Evolutionary conservation across 495 filamentous ascomycete species (phyloP), one percentile per base, ranked within the genome.

Genomic region (Penicillium robsamsonii): DNA sequence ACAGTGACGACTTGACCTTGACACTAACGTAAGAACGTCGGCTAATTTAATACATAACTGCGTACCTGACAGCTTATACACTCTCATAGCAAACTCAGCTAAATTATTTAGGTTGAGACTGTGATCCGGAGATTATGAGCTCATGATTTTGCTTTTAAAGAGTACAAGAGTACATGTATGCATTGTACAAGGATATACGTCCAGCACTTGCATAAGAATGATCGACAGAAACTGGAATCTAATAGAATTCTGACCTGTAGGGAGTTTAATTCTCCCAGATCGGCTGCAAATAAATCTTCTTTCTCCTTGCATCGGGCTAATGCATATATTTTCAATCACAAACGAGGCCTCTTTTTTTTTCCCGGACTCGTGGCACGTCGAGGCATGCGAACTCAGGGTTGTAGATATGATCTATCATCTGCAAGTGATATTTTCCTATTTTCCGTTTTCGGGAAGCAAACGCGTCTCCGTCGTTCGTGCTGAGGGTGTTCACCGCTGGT

Each of bases 91-190:
- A 52, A 52, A 52, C 37, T 43, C 25, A 43, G 31, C 38, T 31
- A 52, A 11, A 52, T 52, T 52, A 25, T 29, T 31, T 4, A 5
- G 9, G 46, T 49, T 7, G 12, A 49, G 18, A 49, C 20, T 33
- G 0, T 30, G 35, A 49, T 25, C 17, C 46, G 48, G 48, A 51
- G 35, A 51, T 38, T 40, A 73, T 50, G 24, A 46, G 24, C 43
- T 27, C 31, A 31, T 20, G 29, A 33, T 31, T 47, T 22, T 20
- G 17, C 25, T 47, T 47, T 31, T n/a, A n/a, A n/a, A n/a, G 11
- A 4, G 30, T 33, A 33, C 30, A 33, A 31, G 4, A 27, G 4
- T 27, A 27, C 2, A 37, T 40, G 15, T 17, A 44, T 10, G 13
- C 13, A 0, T 11, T 27, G 22, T 33, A 11, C 30, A 12, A 27